Percentiles rank a stretch among this genome's conserved stretches.
Conservation (phyloP, 2,329 filamentous ascomycete genomes). For the Colletotrichum agaves region DNA sequence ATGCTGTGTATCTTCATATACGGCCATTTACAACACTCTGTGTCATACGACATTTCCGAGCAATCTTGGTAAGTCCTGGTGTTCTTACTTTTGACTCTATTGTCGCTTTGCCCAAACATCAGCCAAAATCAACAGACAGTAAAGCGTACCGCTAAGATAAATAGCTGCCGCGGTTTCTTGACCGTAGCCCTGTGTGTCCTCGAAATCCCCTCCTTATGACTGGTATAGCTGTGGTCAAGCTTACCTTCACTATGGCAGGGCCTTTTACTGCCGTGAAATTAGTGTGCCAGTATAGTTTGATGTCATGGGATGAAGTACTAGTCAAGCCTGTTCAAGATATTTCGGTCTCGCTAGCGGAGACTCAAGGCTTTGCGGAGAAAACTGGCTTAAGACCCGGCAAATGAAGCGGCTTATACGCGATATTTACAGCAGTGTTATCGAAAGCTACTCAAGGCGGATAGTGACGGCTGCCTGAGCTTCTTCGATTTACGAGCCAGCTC, state of each 20-base stretch:
- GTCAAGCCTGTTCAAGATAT: conserved; percentile 54
- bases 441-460: conserved; percentile 44
- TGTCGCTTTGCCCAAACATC: not conserved
- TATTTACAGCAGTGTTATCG: conserved; percentile 44
- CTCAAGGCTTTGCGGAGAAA: conserved; percentile 46
- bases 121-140: not conserved
- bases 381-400: conserved; percentile 41
- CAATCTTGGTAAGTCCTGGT: not conserved
- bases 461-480: conserved; percentile 40
- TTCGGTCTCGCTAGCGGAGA: conserved; percentile 47
- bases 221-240: conserved; percentile 48
- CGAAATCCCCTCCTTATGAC: not conserved
- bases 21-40: not conserved
- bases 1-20: conserved; percentile 19
- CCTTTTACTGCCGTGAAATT: conserved; percentile 45
- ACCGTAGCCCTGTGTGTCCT: not conserved
- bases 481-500: no score
- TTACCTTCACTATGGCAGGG: conserved; percentile 55
- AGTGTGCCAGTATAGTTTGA: conserved; percentile 51
- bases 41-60: conserved; percentile 6
- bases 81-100: not conserved
- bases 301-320: conserved; percentile 51
- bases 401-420: conserved; percentile 44
- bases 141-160: not conserved
- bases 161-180: conserved; percentile 2